A percentile compares a stretch with the other conserved stretches of the same genome.
phyloP scores from a whole-genome alignment of 169 alveolate species.

The Neospora caninum region DNA sequence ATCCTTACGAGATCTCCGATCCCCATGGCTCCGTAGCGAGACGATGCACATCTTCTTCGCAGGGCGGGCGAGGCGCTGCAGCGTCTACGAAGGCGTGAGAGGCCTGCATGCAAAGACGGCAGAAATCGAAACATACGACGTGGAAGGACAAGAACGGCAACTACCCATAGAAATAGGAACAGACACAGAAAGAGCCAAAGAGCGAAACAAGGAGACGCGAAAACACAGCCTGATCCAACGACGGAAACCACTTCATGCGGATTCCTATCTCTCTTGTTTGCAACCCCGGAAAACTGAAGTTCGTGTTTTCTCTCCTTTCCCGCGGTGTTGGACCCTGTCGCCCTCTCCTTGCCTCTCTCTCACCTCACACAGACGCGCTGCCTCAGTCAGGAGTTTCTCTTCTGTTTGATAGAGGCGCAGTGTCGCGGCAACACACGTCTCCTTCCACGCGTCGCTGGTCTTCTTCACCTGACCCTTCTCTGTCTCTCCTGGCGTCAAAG shows the following conservation, averaged over 20 bases:
- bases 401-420: not conserved
- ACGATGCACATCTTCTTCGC: not conserved
- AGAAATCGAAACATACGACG: too few relatives aligned
- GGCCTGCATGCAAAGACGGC: not conserved
- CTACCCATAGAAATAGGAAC: too few relatives aligned
- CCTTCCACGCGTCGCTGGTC: not conserved
- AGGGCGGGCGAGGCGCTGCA: not conserved
- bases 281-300: too few relatives aligned
- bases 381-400: not conserved
- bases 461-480: not conserved
- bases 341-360: not conserved
- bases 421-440: not conserved
- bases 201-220: too few relatives aligned
- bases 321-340: too few relatives aligned
- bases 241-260: too few relatives aligned
- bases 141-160: too few relatives aligned
- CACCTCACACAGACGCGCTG: not conserved
- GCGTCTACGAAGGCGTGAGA: not conserved
- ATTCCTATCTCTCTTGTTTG: too few relatives aligned
- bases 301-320: too few relatives aligned
- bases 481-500: not conserved
- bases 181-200: too few relatives aligned
- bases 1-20: not conserved
- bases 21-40: not conserved
- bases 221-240: too few relatives aligned